These are phyloP conservation scores for Lactuca sativa DNA, from an alignment of 129 eudicot species.

Conservation along the genomic window DNA sequence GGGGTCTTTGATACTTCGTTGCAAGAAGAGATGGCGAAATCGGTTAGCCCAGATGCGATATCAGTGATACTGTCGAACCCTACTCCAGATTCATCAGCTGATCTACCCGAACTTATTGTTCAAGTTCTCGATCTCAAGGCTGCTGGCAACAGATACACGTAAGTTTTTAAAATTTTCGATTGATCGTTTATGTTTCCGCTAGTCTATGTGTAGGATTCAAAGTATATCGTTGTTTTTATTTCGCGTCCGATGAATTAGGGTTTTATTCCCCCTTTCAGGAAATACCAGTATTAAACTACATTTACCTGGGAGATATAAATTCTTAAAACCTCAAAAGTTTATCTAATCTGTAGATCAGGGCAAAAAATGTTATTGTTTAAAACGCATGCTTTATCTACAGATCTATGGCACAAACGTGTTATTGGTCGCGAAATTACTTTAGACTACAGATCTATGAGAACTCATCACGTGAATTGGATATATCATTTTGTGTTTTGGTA, in stretches of 20 bases:
- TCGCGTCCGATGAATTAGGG: not conserved
- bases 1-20: not conserved
- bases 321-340: not conserved
- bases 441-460: not conserved
- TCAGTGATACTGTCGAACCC: constrained; percentile 66
- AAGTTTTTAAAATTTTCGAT: not conserved
- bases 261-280: not conserved
- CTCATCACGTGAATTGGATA: not conserved
- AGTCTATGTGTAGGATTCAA: not conserved
- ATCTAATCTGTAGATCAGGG: not conserved
- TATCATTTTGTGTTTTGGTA: not conserved
- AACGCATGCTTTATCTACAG: not conserved
- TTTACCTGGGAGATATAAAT: not conserved
- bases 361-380: not conserved
- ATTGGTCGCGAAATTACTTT: not conserved
- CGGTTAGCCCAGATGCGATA: constrained; percentile 68
- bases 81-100: constrained; percentile 58
- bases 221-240: not conserved
- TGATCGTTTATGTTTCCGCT: not conserved
- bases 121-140: constrained; percentile 84
- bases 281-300: not conserved
- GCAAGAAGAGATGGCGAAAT: constrained; percentile 45
- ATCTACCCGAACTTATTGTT: constrained; percentile 62
- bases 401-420: not conserved
- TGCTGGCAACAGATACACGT: constrained; percentile 72